Evolutionary conservation across 306 rosid genomes (phyloP).

Genomic region (Castanea sativa): DNA sequence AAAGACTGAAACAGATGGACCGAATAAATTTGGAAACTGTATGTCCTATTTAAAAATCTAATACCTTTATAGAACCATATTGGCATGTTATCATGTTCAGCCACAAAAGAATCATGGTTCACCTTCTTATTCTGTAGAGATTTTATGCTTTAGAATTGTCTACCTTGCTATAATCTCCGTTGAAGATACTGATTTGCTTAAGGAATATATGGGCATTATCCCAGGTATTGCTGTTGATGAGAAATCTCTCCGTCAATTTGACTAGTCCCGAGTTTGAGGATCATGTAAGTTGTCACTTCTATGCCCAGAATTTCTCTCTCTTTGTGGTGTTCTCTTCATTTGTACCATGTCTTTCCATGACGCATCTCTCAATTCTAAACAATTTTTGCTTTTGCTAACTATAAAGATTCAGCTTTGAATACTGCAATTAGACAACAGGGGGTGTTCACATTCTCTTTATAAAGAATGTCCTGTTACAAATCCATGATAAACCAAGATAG

Average conservation of each 20-base stretch:
- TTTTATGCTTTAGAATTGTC: background rate
- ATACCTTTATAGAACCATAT: background rate
- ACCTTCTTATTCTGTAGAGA: background rate
- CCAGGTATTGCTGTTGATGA: slow-evolving; percentile 80
- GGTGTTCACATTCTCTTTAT: background rate
- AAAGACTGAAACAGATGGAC: slow-evolving; percentile 74
- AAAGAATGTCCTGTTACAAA: background rate
- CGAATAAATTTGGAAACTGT: slow-evolving; percentile 86
- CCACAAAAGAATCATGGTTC: background rate
- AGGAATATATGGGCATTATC: slow-evolving; percentile 22
- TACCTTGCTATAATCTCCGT: background rate
- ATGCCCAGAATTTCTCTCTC: background rate
- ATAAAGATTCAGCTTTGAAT: too few species aligned
- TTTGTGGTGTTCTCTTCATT: slow-evolving; percentile 1
- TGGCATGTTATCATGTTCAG: background rate
- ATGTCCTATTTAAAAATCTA: slow-evolving; percentile 25
- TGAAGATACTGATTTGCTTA: background rate
- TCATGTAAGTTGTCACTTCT: slow-evolving; percentile 56
- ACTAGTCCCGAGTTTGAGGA: slow-evolving; percentile 73
- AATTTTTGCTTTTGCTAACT: too few species aligned
- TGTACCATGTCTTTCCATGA: background rate
- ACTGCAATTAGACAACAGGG: background rate
- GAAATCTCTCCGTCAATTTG: slow-evolving; percentile 71
- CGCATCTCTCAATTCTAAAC: slow-evolving; percentile 12
- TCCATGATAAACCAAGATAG: too few species aligned